These are phyloP conservation scores for Leccinum ochraceum DNA, from an alignment of 768 basidiomycete genomes.

Conservation along the genomic window DNA sequence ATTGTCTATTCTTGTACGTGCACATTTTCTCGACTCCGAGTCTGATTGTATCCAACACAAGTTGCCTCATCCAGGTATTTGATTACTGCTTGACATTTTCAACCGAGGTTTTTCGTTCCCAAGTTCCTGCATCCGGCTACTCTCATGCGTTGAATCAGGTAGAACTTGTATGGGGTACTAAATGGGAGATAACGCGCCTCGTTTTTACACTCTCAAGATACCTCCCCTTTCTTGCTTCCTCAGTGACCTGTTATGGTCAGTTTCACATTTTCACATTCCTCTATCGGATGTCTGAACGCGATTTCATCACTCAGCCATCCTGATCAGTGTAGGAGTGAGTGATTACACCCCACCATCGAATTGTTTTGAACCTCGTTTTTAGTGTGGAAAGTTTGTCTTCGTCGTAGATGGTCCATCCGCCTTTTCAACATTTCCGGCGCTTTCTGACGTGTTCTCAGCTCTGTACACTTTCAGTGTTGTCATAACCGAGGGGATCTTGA, in stretches of 20 bases:
- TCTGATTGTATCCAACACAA: neutral
- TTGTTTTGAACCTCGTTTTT: neutral
- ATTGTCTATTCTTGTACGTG: slow-evolving; percentile 18
- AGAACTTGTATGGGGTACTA: slow-evolving; percentile 24
- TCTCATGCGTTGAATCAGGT: slow-evolving; percentile 13
- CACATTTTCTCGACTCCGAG: neutral
- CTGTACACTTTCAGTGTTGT: slow-evolving; percentile 17
- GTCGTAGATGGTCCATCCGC: slow-evolving; percentile 18
- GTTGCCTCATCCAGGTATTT: slow-evolving; percentile 7
- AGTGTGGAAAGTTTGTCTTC: slow-evolving; percentile 24
- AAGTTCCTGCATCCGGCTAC: neutral
- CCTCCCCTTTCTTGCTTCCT: slow-evolving; percentile 23
- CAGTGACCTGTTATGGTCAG: slow-evolving; percentile 22
- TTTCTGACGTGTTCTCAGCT: slow-evolving; percentile 12
- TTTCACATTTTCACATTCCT: neutral
- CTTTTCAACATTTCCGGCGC: neutral
- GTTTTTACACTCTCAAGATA: slow-evolving; percentile 32
- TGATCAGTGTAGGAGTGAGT: slow-evolving; percentile 8
- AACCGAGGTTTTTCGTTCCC: slow-evolving; percentile 17
- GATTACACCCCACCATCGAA: neutral
- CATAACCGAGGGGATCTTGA: slow-evolving; percentile 8
- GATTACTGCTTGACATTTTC: slow-evolving; percentile 28
- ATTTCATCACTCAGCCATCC: slow-evolving; percentile 5
- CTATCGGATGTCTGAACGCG: neutral
- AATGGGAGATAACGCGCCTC: slow-evolving; percentile 23